A percentile compares a stretch with the other conserved stretches of the same genome.
Evolutionary conservation across 768 basidiomycete genomes (phyloP).

Genomic region (Boletus coccyginus): DNA sequence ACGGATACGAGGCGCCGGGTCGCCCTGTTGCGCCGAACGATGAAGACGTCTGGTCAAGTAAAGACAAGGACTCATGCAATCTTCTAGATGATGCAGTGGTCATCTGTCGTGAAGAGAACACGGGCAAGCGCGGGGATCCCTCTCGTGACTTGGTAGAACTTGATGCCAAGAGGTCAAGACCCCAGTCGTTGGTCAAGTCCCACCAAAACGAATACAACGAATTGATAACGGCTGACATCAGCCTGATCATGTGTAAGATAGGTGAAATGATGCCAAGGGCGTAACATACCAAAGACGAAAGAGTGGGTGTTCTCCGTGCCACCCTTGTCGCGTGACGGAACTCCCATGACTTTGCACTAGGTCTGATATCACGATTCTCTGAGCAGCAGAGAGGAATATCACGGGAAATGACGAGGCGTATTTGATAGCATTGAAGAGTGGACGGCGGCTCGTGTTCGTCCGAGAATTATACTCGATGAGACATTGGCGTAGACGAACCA

Average conservation of each 20-base stretch:
- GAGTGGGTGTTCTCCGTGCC: constrained; percentile 75
- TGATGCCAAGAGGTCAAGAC: constrained; percentile 67
- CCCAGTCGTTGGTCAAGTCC: constrained; percentile 99
- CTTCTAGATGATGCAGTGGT: constrained; percentile 20
- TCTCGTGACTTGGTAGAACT: constrained; percentile 25
- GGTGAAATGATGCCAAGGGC: background rate
- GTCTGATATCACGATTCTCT: constrained; percentile 67
- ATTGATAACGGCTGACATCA: constrained; percentile 81
- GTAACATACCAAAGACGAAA: constrained; percentile 81
- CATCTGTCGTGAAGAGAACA: constrained; percentile 48
- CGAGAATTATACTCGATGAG: constrained; percentile 73
- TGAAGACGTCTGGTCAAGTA: constrained; percentile 10
- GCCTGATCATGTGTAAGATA: constrained; percentile 44
- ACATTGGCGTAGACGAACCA: constrained; percentile 93
- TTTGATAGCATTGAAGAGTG: constrained; percentile 90
- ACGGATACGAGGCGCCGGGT: constrained; percentile 42
- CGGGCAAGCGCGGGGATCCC: constrained; percentile 38
- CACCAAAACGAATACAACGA: constrained; percentile 98
- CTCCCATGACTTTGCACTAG: constrained; percentile 48
- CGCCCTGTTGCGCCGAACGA: constrained; percentile 15
- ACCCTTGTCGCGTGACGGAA: constrained; percentile 42
- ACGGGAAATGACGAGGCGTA: constrained; percentile 97
- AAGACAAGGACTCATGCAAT: constrained; percentile 5
- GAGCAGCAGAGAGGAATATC: constrained; percentile 90
- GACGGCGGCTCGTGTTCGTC: constrained; percentile 62